These are phyloP conservation scores for Trichoderma polysporum DNA, from an alignment of 2,329 filamentous ascomycete species.

Conservation along the genomic window DNA sequence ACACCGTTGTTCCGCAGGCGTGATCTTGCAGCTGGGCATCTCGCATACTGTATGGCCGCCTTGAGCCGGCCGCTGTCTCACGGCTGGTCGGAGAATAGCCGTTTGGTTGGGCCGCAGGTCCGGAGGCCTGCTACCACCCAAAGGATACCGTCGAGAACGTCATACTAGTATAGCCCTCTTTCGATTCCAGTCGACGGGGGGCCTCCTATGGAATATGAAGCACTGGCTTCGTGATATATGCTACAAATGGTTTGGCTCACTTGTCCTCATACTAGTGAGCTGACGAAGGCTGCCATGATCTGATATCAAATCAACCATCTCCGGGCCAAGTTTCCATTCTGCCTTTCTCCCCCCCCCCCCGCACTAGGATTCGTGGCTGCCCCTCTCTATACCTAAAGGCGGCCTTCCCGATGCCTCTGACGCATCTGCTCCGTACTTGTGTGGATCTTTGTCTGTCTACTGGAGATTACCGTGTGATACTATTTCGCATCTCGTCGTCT, in stretches of 20 bases:
- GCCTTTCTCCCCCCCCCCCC: not conserved
- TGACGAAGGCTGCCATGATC: not conserved
- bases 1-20: conserved; percentile 17
- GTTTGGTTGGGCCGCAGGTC: not conserved
- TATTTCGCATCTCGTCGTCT: conserved; percentile 9
- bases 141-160: not conserved
- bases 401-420: conserved; percentile 10
- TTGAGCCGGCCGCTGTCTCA: not conserved
- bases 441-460: conserved; percentile 14
- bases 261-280: not conserved
- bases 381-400: conserved; percentile 9
- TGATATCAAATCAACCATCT: not conserved
- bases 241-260: conserved; percentile 1
- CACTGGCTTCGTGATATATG: not conserved
- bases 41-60: conserved; percentile 2
- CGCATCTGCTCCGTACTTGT: conserved; percentile 1
- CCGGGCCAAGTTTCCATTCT: not conserved
- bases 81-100: conserved; percentile 17
- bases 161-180: not conserved
- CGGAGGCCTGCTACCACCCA: not conserved
- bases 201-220: conserved; percentile 2
- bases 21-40: conserved; percentile 18
- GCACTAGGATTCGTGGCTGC: not conserved
- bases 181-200: conserved; percentile 2
- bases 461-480: conserved; percentile 19